Conservation (phyloP, 208 protist genomes). For the Jaenimonas drosophilae region DNA sequence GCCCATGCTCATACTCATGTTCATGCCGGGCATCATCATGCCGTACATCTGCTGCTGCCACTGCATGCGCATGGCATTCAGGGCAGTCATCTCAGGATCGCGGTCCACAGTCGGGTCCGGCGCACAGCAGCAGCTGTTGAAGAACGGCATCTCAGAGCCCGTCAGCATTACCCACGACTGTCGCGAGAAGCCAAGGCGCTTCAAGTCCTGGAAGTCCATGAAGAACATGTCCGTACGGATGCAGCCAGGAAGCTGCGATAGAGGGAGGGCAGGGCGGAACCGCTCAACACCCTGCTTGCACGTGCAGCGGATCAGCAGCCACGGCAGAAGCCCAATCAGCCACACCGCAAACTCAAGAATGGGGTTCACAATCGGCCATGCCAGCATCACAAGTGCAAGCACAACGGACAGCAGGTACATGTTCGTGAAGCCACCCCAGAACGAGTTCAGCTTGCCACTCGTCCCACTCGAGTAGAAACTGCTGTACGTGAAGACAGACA, state of each 20-base stretch:
- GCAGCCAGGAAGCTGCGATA: constrained; percentile 57
- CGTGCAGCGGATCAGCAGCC: constrained; percentile 44
- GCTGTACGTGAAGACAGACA: constrained; percentile 52
- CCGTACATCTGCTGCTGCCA: constrained; percentile 26
- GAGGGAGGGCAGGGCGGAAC: constrained; percentile 56
- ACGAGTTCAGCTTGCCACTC: constrained; percentile 35
- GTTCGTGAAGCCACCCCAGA: constrained; percentile 31
- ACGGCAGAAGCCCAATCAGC: constrained; percentile 51
- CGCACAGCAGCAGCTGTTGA: constrained; percentile 9
- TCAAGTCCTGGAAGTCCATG: constrained; percentile 67
- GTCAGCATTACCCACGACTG: constrained; percentile 64
- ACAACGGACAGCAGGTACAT: constrained; percentile 44
- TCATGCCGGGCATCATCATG: constrained; percentile 19
- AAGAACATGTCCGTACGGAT: constrained; percentile 85
- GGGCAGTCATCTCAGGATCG: constrained; percentile 57
- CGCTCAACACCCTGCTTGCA: constrained; percentile 50
- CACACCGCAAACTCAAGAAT: constrained; percentile 48
- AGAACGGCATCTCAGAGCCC: constrained; percentile 31
- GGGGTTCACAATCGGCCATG: constrained; percentile 63
- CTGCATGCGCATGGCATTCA: constrained; percentile 30
- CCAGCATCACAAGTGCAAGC: constrained; percentile 59
- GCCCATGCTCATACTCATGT: too few relatives aligned
- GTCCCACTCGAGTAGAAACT: constrained; percentile 36
- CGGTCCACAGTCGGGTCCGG: constrained; percentile 44
- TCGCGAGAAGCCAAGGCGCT: constrained; percentile 67